phyloP scores from a whole-genome alignment of 192 early-diverging fungal species.

The Paraglomus brasilianum region DNA sequence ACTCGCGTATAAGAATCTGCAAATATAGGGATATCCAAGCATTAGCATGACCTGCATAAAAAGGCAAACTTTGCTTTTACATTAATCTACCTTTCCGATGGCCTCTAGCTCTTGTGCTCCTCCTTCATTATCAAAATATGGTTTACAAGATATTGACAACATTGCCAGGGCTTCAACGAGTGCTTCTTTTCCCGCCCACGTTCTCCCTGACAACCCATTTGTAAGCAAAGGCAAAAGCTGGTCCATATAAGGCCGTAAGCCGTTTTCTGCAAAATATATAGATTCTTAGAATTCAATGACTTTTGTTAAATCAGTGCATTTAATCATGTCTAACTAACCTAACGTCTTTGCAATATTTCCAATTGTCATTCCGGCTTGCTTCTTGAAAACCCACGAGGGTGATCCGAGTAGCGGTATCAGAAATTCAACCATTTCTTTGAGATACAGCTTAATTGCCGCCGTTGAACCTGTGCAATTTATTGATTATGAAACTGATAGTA shows the following conservation, averaged over 20 bases:
- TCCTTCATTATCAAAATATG: conserved; percentile 42
- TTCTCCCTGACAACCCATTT: conserved; percentile 62
- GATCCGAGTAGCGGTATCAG: conserved; percentile 54
- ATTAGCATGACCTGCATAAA: neutral
- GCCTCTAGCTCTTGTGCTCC: conserved; percentile 38
- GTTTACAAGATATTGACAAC: conserved; percentile 53
- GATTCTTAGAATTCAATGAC: neutral
- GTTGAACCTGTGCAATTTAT: conserved; percentile 52
- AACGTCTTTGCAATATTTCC: conserved; percentile 58
- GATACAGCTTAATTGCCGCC: conserved; percentile 61
- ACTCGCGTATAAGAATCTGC: conserved; percentile 68
- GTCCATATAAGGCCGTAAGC: conserved; percentile 46
- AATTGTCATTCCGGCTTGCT: conserved; percentile 67
- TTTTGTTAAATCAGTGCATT: neutral
- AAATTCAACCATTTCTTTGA: conserved; percentile 60
- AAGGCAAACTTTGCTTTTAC: neutral
- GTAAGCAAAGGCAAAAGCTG: conserved; percentile 60
- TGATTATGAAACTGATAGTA: neutral
- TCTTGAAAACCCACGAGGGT: conserved; percentile 76
- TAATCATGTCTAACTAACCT: conserved; percentile 20
- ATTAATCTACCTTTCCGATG: conserved; percentile 38
- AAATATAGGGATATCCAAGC: neutral
- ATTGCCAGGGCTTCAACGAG: conserved; percentile 63
- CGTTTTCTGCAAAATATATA: conserved; percentile 14
- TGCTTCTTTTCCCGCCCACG: conserved; percentile 82